Base-by-base conservation (phyloP, 805 yeast genomes). In the Ogataea thermomethanolica region DNA sequence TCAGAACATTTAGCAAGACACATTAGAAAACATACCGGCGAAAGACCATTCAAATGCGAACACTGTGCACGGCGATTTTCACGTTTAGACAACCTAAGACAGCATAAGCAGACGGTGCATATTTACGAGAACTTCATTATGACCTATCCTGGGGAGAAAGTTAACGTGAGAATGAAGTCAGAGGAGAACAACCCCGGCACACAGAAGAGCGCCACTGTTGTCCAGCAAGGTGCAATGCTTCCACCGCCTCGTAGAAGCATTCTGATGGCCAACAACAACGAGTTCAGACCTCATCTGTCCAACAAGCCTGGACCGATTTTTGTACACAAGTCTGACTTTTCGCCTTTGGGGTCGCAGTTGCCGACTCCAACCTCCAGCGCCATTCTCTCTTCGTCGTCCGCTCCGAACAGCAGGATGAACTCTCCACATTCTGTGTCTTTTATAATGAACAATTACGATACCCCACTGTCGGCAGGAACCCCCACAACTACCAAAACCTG, bases 1-100 rank as follows among this genome's bases (percentile, higher is more conserved):
- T 82, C 93, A 7, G 97, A 90, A 59, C 97, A 90, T 63, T 71
- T 89, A 51, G 95, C 96, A 1, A 71, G 97, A 44, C 97, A 89
- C 65, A 83, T 90, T 39, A 69, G 96, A 43, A 90, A 89, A 54
- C 97, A 89, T 60, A 90, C 96, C 0, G 97, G 96, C 30, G 97
- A 89, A 61, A 70, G 95, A 42, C 97, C 97, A 2, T 89, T 88
- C 60, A 79, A 84, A 39, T 89, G 97, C 61, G 83, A 82, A 35
- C 84, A 83, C 59, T 86, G 95, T 59, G 69, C 79, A 25, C 79
- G 89, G 56, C 74, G 78, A 56, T 89, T 89, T 58, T 80, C 89
- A 12, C 72, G 97, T 33, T 66, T 90, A 44, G 97, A 90, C 62
- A 90, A 90, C 59, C 70, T 90, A 46, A 73, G 96, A 45, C 97